phyloP scores from a whole-genome alignment of 176 grass and related monocot genomes.

The Thalia dealbata region DNA sequence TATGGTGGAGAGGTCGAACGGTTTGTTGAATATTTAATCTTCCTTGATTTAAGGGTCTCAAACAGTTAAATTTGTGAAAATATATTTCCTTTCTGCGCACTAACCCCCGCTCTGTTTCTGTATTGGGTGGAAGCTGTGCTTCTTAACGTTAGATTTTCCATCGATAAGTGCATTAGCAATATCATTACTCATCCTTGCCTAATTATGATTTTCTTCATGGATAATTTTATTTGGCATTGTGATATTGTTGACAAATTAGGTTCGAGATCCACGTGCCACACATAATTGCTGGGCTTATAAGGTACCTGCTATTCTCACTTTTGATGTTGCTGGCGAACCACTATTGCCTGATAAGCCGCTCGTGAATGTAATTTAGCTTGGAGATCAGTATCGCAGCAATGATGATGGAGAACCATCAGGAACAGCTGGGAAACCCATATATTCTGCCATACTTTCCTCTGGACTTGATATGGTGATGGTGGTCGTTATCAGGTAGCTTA shows the following conservation, averaged over 20 bases:
- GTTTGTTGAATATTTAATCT: background rate
- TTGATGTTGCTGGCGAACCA: background rate
- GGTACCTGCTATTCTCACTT: constrained; percentile 25
- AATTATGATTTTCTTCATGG: constrained; percentile 18
- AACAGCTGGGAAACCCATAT: constrained; percentile 91
- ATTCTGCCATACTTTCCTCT: constrained; percentile 85
- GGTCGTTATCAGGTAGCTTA: constrained; percentile 65
- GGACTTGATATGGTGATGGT: constrained; percentile 87
- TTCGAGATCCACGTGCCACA: constrained; percentile 68
- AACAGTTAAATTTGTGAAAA: background rate
- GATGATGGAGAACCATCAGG: constrained; percentile 91
- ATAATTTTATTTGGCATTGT: too few relatives aligned
- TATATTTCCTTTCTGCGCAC: background rate
- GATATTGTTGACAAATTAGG: constrained; percentile 25
- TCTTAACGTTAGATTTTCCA: background rate
- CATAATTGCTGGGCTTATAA: constrained; percentile 98
- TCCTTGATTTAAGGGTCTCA: background rate
- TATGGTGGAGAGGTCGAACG: background rate
- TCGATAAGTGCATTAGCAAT: background rate
- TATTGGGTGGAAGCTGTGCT: background rate
- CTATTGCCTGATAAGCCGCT: background rate
- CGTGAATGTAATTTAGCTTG: constrained; percentile 32
- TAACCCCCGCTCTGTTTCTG: background rate
- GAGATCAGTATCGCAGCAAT: constrained; percentile 71
- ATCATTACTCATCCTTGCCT: background rate